A percentile compares a stretch with the other conserved stretches of the same genome.
Conservation (phyloP, 768 basidiomycete species). For the Amanita rimosa region DNA sequence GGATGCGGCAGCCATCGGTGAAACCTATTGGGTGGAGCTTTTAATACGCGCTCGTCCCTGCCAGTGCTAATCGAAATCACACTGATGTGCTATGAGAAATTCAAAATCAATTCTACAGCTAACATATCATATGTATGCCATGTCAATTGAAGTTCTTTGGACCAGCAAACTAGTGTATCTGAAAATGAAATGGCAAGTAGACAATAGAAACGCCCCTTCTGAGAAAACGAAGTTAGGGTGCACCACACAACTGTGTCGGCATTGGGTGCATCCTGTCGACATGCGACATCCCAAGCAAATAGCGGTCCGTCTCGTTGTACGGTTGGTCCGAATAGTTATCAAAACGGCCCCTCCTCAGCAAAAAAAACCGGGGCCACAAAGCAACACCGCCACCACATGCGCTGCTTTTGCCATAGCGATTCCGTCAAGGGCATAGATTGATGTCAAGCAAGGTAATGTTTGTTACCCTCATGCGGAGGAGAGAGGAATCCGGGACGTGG, state of each 20-base stretch:
- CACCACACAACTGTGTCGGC: background rate
- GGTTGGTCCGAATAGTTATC: background rate
- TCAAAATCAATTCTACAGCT: background rate
- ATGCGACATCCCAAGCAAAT: background rate
- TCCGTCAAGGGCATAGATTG: background rate
- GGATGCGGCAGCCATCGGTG: constrained; percentile 13
- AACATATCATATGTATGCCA: background rate
- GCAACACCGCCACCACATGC: background rate
- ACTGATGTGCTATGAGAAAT: background rate
- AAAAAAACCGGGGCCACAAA: background rate
- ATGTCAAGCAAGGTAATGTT: background rate
- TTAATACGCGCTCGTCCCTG: background rate
- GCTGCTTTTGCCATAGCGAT: background rate
- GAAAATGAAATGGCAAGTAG: background rate
- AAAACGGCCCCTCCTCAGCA: no score
- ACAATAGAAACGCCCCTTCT: background rate
- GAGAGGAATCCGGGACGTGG: constrained; percentile 1
- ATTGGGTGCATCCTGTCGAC: background rate
- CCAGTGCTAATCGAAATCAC: background rate
- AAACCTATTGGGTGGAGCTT: background rate
- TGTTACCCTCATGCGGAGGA: background rate
- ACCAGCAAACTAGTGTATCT: background rate
- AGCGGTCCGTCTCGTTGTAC: background rate
- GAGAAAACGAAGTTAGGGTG: background rate
- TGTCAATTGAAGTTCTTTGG: no score